Evolutionary conservation across 352 stramenopile genomes (phyloP).

Genomic region (Phytopythium kandeliae): DNA sequence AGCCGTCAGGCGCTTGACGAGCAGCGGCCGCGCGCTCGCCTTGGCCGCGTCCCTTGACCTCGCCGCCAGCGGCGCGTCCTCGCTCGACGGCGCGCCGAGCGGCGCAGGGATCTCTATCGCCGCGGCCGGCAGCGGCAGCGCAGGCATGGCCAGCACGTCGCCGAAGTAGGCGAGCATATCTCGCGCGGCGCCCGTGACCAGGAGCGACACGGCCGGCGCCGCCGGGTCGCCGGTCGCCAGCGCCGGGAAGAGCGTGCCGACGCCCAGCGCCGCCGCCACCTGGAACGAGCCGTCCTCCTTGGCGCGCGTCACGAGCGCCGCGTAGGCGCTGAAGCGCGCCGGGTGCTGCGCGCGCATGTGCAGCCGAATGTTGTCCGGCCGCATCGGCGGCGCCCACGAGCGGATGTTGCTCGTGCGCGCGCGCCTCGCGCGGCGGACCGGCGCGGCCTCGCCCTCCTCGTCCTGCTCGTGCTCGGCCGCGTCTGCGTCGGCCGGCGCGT

Average conservation of each 20-base stretch:
- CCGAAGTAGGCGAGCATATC: constrained; percentile 17
- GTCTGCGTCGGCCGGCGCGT: neutral
- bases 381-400: constrained; percentile 29
- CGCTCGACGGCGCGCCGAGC: too few relatives aligned
- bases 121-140: too few relatives aligned
- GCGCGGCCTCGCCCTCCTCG: constrained; percentile 7
- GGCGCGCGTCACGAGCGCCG: constrained; percentile 15
- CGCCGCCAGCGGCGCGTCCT: neutral
- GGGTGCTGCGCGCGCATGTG: constrained; percentile 32
- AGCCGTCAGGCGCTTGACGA: constrained; percentile 10
- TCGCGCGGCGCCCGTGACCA: neutral
- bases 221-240: neutral
- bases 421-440: constrained; percentile 3
- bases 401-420: constrained; percentile 27
- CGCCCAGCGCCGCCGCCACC: constrained; percentile 1
- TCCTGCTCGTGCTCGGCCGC: neutral
- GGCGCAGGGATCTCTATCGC: too few relatives aligned
- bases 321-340: constrained; percentile 24
- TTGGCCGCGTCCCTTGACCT: neutral
- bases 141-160: neutral
- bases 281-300: constrained; percentile 15
- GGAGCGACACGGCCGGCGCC: neutral
- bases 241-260: constrained; percentile 4
- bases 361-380: constrained; percentile 34
- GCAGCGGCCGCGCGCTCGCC: neutral